Conservation (phyloP, 495 filamentous ascomycete species). For the Penicillium cosmopolitanum region DNA sequence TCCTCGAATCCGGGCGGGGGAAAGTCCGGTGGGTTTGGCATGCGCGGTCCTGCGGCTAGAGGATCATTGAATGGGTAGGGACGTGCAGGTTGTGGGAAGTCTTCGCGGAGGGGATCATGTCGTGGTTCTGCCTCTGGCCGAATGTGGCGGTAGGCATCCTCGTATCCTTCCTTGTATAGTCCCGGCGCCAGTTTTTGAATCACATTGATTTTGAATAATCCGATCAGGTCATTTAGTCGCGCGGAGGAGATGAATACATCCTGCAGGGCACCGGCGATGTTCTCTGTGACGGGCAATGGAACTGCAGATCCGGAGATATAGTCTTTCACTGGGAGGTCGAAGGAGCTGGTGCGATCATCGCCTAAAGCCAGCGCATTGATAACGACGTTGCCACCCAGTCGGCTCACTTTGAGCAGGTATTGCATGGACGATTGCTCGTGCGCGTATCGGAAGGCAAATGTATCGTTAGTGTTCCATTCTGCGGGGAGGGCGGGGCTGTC, state of each 20-base stretch:
- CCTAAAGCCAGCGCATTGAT: constrained; percentile 77
- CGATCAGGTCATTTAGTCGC: constrained; percentile 68
- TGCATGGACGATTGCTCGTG: constrained; percentile 88
- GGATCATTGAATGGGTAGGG: constrained; percentile 72
- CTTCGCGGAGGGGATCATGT: constrained; percentile 56
- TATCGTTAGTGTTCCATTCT: constrained; percentile 75
- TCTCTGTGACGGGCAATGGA: constrained; percentile 48
- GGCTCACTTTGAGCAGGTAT: constrained; percentile 79
- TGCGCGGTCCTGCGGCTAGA: constrained; percentile 62
- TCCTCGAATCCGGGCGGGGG: constrained; percentile 91
- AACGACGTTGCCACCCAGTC: constrained; percentile 82
- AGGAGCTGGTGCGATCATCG: constrained; percentile 76
- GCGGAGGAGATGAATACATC: constrained; percentile 73
- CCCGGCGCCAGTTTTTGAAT: constrained; percentile 79
- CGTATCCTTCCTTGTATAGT: constrained; percentile 75
- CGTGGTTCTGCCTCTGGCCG: constrained; percentile 38
- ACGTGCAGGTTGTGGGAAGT: constrained; percentile 59
- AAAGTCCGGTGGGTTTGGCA: constrained; percentile 74
- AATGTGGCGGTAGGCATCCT: constrained; percentile 51
- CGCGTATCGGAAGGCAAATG: constrained; percentile 82
- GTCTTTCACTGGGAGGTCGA: constrained; percentile 76
- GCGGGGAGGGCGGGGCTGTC: constrained; percentile 63
- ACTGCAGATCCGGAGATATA: constrained; percentile 69
- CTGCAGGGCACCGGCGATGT: constrained; percentile 53
- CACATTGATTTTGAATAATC: constrained; percentile 71